Percentiles rank a stretch among this genome's conserved stretches.
These are phyloP conservation scores for Sordariomycetes sp. DNA, from an alignment of 2,329 filamentous ascomycete species.

Conservation along the genomic window DNA sequence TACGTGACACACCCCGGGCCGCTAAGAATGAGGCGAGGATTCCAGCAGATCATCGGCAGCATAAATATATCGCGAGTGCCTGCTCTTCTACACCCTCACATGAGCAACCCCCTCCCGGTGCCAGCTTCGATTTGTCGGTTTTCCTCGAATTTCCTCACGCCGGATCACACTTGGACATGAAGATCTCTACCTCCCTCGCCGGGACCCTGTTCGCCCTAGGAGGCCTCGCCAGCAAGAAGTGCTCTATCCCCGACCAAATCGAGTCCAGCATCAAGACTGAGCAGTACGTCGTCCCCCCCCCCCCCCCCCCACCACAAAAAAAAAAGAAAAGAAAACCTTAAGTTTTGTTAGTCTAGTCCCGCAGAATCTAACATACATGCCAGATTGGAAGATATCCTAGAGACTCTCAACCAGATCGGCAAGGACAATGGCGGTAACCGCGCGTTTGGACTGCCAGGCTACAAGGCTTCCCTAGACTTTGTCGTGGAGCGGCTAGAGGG, in stretches of 20 bases:
- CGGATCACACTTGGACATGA: background rate
- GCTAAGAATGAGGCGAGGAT: background rate
- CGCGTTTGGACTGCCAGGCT: constrained; percentile 46
- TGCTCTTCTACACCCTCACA: background rate
- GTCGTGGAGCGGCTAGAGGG: constrained; percentile 31
- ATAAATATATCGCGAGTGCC: background rate
- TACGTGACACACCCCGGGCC: background rate
- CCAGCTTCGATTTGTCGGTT: background rate
- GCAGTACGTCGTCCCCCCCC: constrained; percentile 16
- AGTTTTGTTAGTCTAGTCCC: background rate
- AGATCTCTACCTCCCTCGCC: background rate
- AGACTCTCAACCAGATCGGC: constrained; percentile 39
- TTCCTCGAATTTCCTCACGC: background rate
- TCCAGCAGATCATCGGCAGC: background rate
- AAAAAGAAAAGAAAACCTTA: too few relatives aligned
- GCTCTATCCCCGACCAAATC: constrained; percentile 22
- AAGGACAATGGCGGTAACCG: constrained; percentile 42
- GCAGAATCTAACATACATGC: background rate
- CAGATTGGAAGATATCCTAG: constrained; percentile 40
- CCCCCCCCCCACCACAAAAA: too few relatives aligned
- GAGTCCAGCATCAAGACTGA: constrained; percentile 23
- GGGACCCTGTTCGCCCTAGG: background rate
- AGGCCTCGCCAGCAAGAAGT: background rate
- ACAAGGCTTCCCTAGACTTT: constrained; percentile 43
- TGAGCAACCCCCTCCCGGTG: background rate